These are phyloP conservation scores for Coniochaeta ligniaria DNA, from an alignment of 2,329 filamentous ascomycete genomes.

Conservation along the genomic window DNA sequence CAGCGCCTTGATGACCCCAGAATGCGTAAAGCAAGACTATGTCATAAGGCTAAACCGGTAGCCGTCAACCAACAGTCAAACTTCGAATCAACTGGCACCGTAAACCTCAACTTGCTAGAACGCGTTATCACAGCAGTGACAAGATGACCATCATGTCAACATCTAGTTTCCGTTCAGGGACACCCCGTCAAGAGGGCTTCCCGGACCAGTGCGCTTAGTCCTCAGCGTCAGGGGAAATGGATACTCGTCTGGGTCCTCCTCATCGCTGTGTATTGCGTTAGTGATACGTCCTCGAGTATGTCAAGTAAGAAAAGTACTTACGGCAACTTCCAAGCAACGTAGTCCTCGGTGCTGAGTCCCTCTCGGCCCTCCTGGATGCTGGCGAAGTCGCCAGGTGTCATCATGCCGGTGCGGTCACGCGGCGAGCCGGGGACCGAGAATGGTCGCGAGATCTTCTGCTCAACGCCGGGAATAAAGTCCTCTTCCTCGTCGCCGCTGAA, in stretches of 20 bases:
- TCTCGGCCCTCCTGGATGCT: constrained; percentile 92
- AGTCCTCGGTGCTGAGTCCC: constrained; percentile 91
- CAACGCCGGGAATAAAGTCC: constrained; percentile 85
- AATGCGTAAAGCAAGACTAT: neutral
- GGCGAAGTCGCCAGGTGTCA: constrained; percentile 97
- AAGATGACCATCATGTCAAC: neutral
- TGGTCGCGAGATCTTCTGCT: constrained; percentile 91
- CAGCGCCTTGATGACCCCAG: neutral
- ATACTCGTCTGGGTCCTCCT: constrained; percentile 80
- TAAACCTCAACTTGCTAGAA: neutral
- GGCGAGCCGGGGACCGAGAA: constrained; percentile 93
- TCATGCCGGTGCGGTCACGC: constrained; percentile 87
- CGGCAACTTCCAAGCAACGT: constrained; percentile 96
- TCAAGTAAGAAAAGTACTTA: constrained; percentile 47
- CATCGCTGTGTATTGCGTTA: constrained; percentile 55
- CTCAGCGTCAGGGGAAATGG: constrained; percentile 53
- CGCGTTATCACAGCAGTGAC: neutral
- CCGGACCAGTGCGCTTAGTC: constrained; percentile 37
- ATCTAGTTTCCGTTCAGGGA: constrained; percentile 32
- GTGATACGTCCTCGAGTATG: constrained; percentile 6
- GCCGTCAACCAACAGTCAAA: neutral
- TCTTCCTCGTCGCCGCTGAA: constrained; percentile 78
- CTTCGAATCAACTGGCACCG: neutral
- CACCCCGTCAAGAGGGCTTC: constrained; percentile 33
- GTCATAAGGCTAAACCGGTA: neutral